Evolutionary conservation across 2,329 filamentous ascomycete genomes (phyloP).

Genomic region (Boeremia lycopersici): DNA sequence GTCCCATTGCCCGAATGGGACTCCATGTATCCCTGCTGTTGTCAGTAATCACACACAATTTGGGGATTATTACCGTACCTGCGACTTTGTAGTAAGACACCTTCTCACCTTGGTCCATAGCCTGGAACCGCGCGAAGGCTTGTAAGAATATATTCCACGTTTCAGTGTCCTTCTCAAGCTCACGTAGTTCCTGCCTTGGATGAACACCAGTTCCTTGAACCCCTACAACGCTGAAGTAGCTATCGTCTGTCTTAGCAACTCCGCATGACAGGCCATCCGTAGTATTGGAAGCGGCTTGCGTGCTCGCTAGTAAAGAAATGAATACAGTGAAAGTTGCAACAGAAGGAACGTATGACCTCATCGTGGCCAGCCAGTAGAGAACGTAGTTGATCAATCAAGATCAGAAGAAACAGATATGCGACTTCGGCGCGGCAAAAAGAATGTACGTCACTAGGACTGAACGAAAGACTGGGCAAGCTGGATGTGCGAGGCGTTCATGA

Average conservation of each 20-base stretch:
- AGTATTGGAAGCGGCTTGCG: slow-evolving; percentile 25
- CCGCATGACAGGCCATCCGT: slow-evolving; percentile 31
- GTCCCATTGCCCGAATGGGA: slow-evolving; percentile 38
- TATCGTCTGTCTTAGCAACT: slow-evolving; percentile 26
- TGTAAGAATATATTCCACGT: slow-evolving; percentile 42
- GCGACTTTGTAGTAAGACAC: slow-evolving; percentile 42
- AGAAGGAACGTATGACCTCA: slow-evolving; percentile 36
- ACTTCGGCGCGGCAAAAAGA: slow-evolving; percentile 25
- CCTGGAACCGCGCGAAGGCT: slow-evolving; percentile 39
- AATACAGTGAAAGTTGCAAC: slow-evolving; percentile 21
- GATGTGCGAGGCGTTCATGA: not conserved
- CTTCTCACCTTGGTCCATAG: slow-evolving; percentile 39
- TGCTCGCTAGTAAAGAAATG: slow-evolving; percentile 24
- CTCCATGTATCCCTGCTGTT: slow-evolving; percentile 38
- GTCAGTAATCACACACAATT: not conserved
- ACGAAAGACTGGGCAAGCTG: slow-evolving; percentile 28
- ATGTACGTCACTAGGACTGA: slow-evolving; percentile 30
- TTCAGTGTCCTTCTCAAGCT: slow-evolving; percentile 39
- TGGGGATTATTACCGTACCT: slow-evolving; percentile 20
- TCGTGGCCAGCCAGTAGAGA: slow-evolving; percentile 37
- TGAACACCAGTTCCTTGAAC: slow-evolving; percentile 40
- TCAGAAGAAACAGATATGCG: slow-evolving; percentile 28
- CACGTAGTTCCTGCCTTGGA: slow-evolving; percentile 35
- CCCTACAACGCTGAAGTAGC: slow-evolving; percentile 42
- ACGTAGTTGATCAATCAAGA: slow-evolving; percentile 33